Percentiles rank a stretch among this genome's conserved stretches.
These are phyloP conservation scores for Thalassiosira pacifica DNA, from an alignment of 352 stramenopile species.

Conservation along the genomic window DNA sequence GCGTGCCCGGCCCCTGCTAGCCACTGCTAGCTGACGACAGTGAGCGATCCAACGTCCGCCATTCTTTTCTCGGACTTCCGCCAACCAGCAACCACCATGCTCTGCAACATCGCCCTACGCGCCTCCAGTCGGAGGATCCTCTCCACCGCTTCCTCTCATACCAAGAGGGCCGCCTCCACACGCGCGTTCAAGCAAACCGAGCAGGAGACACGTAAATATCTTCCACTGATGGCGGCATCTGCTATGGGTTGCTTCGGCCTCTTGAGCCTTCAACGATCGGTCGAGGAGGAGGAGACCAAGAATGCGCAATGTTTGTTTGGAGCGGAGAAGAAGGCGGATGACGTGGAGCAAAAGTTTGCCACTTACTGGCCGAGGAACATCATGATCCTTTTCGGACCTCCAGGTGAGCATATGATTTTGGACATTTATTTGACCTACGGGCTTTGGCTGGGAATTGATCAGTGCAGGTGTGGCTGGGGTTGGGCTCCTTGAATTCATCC, in stretches of 20 bases:
- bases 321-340: slow-evolving; percentile 49
- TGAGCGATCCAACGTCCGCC: too few relatives aligned
- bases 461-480: too few relatives aligned
- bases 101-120: slow-evolving; percentile 45
- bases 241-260: slow-evolving; percentile 15
- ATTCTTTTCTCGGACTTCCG: too few relatives aligned
- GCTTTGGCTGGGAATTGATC: slow-evolving; percentile 17
- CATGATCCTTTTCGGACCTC: slow-evolving; percentile 86
- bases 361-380: slow-evolving; percentile 88
- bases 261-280: slow-evolving; percentile 5
- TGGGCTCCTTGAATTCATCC: too few relatives aligned
- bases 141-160: slow-evolving; percentile 36
- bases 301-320: slow-evolving; percentile 48
- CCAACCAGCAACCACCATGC: too few relatives aligned
- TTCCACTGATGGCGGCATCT: slow-evolving; percentile 41
- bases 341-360: slow-evolving; percentile 84
- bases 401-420: slow-evolving; percentile 41
- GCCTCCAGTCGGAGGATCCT: slow-evolving; percentile 40
- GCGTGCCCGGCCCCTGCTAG: too few relatives aligned
- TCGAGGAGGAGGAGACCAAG: slow-evolving; percentile 32
- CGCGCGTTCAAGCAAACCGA: slow-evolving; percentile 23
- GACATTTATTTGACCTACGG: background rate
- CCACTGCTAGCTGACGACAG: too few relatives aligned
- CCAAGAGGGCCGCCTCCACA: slow-evolving; percentile 14
- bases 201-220: slow-evolving; percentile 11